These are phyloP conservation scores for Neopestalotiopsis sp. DNA, from an alignment of 2,329 filamentous ascomycete genomes.

Conservation along the genomic window DNA sequence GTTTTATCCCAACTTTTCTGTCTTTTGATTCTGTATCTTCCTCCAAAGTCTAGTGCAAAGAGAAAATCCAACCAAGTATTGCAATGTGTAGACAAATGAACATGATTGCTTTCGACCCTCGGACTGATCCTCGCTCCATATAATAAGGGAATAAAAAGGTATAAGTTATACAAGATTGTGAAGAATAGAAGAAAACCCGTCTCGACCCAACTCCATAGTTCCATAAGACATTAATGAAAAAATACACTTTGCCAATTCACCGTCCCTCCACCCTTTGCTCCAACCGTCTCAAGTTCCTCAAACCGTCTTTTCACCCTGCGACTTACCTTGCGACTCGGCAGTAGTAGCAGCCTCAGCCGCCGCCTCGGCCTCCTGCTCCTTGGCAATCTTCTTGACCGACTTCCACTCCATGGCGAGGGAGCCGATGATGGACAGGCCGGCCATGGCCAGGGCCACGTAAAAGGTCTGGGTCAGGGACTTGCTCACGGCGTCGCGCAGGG, in stretches of 20 bases:
- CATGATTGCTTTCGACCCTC: not conserved
- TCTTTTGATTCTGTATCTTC: not conserved
- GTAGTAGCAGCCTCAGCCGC: not conserved
- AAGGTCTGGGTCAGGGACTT: slow-evolving; percentile 18
- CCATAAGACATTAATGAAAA: not conserved
- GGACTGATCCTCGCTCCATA: not conserved
- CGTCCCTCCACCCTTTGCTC: not conserved
- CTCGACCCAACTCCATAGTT: not conserved
- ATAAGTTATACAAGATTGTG: not conserved
- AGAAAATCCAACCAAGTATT: not conserved
- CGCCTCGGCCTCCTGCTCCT: not conserved
- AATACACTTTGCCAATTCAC: not conserved
- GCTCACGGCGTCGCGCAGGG: slow-evolving; percentile 9
- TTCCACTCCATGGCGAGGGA: slow-evolving; percentile 19
- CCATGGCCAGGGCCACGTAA: slow-evolving; percentile 17
- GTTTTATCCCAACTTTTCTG: not conserved
- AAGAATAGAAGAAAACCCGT: not conserved
- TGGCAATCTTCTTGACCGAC: slow-evolving; percentile 10
- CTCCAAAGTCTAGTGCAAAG: not conserved
- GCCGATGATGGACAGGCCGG: slow-evolving; percentile 16
- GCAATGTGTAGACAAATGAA: not conserved
- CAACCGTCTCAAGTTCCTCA: not conserved
- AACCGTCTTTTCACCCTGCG: not conserved
- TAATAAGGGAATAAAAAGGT: not conserved
- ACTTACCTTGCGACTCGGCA: not conserved